Evolutionary conservation across 768 basidiomycete species (phyloP).

Genomic region (Pleurotus salmoneostramineus): DNA sequence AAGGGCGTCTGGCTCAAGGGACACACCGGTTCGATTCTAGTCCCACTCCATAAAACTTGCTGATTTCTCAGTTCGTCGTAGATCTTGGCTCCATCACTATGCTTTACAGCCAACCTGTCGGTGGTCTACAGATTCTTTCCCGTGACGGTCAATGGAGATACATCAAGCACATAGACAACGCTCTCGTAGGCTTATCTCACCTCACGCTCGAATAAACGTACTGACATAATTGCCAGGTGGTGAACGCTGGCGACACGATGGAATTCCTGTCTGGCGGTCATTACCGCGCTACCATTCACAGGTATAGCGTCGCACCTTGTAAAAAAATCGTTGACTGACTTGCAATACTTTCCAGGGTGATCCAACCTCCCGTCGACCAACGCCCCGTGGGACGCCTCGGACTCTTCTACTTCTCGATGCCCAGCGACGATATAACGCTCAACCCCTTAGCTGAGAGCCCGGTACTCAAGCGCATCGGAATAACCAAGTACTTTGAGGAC

Average conservation of each 20-base stretch:
- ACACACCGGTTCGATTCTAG: constrained; percentile 31
- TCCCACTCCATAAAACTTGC: not conserved
- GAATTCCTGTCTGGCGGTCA: constrained; percentile 45
- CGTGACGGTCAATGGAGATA: constrained; percentile 39
- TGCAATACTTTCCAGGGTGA: constrained; percentile 24
- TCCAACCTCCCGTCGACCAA: constrained; percentile 46
- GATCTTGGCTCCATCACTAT: constrained; percentile 42
- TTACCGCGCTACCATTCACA: constrained; percentile 44
- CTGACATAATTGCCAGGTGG: constrained; percentile 20
- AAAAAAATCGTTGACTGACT: not conserved
- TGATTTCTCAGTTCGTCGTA: constrained; percentile 11
- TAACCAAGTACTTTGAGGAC: constrained; percentile 27
- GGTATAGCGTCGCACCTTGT: constrained; percentile 3
- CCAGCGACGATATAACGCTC: constrained; percentile 38
- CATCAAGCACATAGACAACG: constrained; percentile 43
- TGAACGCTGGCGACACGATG: constrained; percentile 45
- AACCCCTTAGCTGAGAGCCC: constrained; percentile 36
- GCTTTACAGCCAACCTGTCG: constrained; percentile 46
- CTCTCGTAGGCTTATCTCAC: constrained; percentile 25
- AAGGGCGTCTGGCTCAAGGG: constrained; percentile 50
- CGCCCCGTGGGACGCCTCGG: constrained; percentile 37
- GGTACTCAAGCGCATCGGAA: constrained; percentile 32
- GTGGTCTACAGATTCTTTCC: constrained; percentile 40
- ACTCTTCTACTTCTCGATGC: constrained; percentile 40
- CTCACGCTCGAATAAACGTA: not conserved